These are phyloP conservation scores for Trametes villosa DNA, from an alignment of 768 basidiomycete genomes.

Conservation along the genomic window DNA sequence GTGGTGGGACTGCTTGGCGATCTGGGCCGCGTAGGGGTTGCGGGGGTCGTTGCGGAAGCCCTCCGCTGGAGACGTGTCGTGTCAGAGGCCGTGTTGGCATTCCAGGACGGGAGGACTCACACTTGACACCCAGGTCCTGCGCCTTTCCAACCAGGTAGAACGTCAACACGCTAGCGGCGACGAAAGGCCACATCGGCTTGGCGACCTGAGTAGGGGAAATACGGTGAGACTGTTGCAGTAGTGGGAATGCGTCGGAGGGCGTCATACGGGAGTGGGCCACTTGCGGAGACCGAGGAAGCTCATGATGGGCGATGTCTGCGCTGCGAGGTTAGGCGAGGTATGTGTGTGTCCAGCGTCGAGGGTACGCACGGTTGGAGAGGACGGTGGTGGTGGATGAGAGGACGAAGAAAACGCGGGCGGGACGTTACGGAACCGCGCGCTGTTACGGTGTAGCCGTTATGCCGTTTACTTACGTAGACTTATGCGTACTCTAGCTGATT, in stretches of 20 bases:
- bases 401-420: conserved; percentile 20
- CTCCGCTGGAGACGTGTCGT: conserved; percentile 49
- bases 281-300: conserved; percentile 80
- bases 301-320: conserved; percentile 43
- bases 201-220: conserved; percentile 50
- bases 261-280: conserved; percentile 77
- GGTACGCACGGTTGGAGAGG: conserved; percentile 3
- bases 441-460: too few species aligned
- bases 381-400: conserved; percentile 1
- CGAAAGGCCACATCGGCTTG: conserved; percentile 82
- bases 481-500: neutral
- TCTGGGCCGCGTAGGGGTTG: conserved; percentile 81
- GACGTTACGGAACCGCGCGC: conserved; percentile 14
- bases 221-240: neutral
- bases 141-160: conserved; percentile 68
- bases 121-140: conserved; percentile 70
- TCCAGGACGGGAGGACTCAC: conserved; percentile 50
- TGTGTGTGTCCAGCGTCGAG: too few species aligned
- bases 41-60: conserved; percentile 74
- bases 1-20: conserved; percentile 59
- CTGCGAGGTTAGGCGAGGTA: neutral
- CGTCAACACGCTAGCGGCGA: conserved; percentile 65
- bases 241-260: conserved; percentile 6
- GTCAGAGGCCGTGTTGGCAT: neutral
- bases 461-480: neutral